Percentiles rank a stretch among this genome's conserved stretches.
Conservation (phyloP, 257 asterid species). For the Mitragyna speciosa region DNA sequence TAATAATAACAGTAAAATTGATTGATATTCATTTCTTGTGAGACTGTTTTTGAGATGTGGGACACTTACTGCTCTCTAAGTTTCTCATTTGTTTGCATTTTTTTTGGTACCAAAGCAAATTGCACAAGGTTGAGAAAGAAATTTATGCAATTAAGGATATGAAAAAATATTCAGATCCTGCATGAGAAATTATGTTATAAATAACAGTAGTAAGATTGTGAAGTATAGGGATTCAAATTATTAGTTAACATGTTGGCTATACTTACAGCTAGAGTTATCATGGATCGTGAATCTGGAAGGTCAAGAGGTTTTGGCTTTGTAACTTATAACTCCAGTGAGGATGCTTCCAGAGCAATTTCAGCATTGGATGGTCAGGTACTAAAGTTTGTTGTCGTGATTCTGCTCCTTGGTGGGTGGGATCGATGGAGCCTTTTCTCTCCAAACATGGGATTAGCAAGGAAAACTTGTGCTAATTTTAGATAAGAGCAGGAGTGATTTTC, state of each 20-base stretch:
- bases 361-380: conserved; percentile 82
- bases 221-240: background rate
- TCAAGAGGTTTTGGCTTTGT: conserved; percentile 93
- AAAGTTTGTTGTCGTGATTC: background rate
- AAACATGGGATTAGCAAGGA: background rate
- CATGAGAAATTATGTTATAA: background rate
- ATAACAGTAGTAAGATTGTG: background rate
- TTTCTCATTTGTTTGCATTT: too few relatives aligned
- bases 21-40: too few relatives aligned
- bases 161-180: background rate
- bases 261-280: conserved; percentile 66
- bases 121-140: background rate
- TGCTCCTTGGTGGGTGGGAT: background rate
- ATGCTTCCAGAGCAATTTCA: conserved; percentile 78
- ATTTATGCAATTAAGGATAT: too few relatives aligned
- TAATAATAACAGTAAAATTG: background rate
- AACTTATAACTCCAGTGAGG: conserved; percentile 63
- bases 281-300: conserved; percentile 82
- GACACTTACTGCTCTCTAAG: background rate
- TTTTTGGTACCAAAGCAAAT: background rate
- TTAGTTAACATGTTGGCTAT: background rate
- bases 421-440: too few relatives aligned
- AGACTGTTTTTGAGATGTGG: background rate
- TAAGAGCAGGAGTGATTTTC: too few relatives aligned
- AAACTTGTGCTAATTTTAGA: background rate